Base-by-base conservation (phyloP, 305 asterid genomes). In the Rubia tinctorum region DNA sequence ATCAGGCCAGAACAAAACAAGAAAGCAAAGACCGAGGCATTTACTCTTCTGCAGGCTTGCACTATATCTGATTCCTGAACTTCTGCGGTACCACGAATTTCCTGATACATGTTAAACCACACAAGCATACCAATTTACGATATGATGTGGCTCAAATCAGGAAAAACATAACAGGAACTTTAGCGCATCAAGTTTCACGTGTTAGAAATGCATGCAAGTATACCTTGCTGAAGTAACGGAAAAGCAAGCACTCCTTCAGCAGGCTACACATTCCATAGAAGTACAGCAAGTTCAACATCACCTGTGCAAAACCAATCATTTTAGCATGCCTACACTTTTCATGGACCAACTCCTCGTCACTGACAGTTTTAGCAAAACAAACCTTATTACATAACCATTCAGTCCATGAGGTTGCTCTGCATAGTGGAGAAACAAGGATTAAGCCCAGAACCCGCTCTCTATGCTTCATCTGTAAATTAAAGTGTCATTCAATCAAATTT, bases 301-400 rank as follows among this genome's bases (percentile, higher is more conserved):
- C 88, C 97, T 91, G 78, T 82, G 80, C n/a, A 39, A 73, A 42
- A 79, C 69, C 60, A 64, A 71, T 61, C 73, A 65, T 39, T 56
- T 65, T 66, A 74, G 66, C 40, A 61, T 30, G 30, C 14, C 73
- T 3, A 8, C 17, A 23, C 49, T 10, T 27, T 76, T 51, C 71
- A 39, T 17, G 4, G 45, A 25, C 51, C 20, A 64, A 30, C 40
- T 71, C 42, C 20, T 59, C 71, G 3, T 23, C 42, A 30, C 27
- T 60, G 62, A 27, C 1, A 17, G 75, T 18, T 42, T 25, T 47
- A 45, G 60, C 49, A 80, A 75, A 68, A n/a, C 51, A 9, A 51
- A 91, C 97, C 96, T 92, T 90, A 76, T 92, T 92, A 71, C 89
- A 82, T 61, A 90, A 84, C 97, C 96, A 90, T 83, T 92, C 97